phyloP scores from a whole-genome alignment of 768 basidiomycete species.

The Xerocomellus intermedius region DNA sequence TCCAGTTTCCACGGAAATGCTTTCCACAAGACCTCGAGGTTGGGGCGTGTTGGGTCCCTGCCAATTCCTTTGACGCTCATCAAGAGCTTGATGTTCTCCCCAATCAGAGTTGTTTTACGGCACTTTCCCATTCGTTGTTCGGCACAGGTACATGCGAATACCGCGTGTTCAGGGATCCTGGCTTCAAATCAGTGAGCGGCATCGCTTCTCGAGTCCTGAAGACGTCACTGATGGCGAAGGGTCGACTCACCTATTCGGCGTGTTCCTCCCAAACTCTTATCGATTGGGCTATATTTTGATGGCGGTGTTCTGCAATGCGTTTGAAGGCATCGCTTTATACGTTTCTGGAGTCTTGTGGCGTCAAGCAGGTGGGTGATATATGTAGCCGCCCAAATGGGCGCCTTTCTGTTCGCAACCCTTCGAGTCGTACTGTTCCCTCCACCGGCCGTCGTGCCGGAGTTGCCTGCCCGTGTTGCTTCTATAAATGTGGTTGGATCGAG shows the following conservation, averaged over 20 bases:
- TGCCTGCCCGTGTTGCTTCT: background rate
- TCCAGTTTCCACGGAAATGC: background rate
- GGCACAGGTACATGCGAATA: constrained; percentile 7
- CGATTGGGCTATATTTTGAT: constrained; percentile 15
- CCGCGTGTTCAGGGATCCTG: constrained; percentile 17
- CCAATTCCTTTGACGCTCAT: constrained; percentile 16
- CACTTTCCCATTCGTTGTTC: constrained; percentile 1
- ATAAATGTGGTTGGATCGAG: constrained; percentile 16
- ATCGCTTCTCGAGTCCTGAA: constrained; percentile 9
- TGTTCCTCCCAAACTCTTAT: constrained; percentile 8
- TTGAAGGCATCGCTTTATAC: background rate
- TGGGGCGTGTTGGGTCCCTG: constrained; percentile 6
- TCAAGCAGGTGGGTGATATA: background rate
- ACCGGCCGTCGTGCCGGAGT: background rate
- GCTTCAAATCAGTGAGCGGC: background rate
- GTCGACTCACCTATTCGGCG: constrained; percentile 15
- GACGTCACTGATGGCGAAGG: constrained; percentile 9
- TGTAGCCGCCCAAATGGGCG: constrained; percentile 18
- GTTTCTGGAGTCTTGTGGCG: constrained; percentile 1
- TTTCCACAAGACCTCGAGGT: constrained; percentile 13
- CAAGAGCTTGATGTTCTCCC: background rate
- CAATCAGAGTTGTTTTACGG: constrained; percentile 2
- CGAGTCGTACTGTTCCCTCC: background rate
- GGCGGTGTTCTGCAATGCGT: constrained; percentile 1
- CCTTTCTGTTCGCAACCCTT: background rate